Conservation (phyloP, 2,329 filamentous ascomycete genomes). For the Colletotrichum viniferum region DNA sequence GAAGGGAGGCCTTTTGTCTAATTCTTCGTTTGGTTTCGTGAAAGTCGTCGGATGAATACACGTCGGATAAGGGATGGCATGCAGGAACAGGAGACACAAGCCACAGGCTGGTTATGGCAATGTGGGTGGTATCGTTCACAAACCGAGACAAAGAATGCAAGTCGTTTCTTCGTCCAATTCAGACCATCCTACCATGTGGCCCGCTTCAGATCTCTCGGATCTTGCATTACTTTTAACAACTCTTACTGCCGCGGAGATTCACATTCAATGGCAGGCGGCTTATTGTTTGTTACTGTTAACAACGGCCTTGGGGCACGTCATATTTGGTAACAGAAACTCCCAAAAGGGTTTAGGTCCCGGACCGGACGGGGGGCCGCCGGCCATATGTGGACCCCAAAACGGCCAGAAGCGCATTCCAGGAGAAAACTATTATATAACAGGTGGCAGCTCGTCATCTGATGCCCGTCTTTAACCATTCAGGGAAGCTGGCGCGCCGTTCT, state of each 20-base stretch:
- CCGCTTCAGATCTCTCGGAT: not conserved
- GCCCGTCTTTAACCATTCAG: not conserved
- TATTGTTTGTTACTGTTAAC: not conserved
- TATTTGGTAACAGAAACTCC: constrained; percentile 32
- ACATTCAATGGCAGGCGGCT: constrained; percentile 16
- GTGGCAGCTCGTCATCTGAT: constrained; percentile 5
- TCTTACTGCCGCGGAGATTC: constrained; percentile 30
- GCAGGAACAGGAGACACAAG: not conserved
- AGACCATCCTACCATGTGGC: not conserved
- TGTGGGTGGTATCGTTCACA: not conserved
- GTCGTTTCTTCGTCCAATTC: not conserved
- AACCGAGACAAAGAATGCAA: not conserved
- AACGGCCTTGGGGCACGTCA: constrained; percentile 18
- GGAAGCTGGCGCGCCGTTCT: not conserved
- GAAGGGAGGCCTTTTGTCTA: not conserved
- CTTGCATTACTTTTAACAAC: constrained; percentile 4
- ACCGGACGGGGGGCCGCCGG: constrained; percentile 8
- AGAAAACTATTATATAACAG: constrained; percentile 19
- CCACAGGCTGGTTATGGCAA: not conserved
- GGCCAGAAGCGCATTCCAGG: not conserved
- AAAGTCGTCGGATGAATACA: not conserved
- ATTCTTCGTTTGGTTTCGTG: not conserved
- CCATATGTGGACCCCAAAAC: not conserved
- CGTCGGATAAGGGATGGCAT: not conserved
- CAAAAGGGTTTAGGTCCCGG: constrained; percentile 20